Evolutionary conservation across 371 early-diverging fungal species (phyloP).

Genomic region (Dentiscutata heterogama): DNA sequence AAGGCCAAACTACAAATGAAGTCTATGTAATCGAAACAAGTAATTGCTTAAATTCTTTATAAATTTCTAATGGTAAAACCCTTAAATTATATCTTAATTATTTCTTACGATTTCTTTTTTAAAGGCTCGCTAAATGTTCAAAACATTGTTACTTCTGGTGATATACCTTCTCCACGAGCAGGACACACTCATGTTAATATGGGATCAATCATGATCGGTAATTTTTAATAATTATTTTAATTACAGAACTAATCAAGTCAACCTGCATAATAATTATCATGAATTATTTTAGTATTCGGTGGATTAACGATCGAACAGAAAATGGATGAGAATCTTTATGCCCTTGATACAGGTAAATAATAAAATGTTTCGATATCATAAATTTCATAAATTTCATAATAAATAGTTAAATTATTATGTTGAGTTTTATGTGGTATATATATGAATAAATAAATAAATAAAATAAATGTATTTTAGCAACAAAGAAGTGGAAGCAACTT

Average conservation of each 20-base stretch:
- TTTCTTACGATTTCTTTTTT: too few relatives aligned
- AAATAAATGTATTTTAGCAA: too few relatives aligned
- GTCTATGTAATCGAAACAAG: slow-evolving; percentile 30
- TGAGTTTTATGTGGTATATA: too few relatives aligned
- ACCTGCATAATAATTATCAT: background rate
- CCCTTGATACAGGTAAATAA: slow-evolving; percentile 37
- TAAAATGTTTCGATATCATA: background rate
- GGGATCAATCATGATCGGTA: slow-evolving; percentile 40
- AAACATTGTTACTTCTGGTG: slow-evolving; percentile 34
- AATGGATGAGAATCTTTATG: slow-evolving; percentile 38
- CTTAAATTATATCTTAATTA: background rate
- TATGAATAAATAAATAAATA: background rate
- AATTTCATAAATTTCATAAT: background rate
- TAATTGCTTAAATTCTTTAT: slow-evolving; percentile 21
- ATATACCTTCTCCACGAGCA: slow-evolving; percentile 42
- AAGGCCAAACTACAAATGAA: slow-evolving; percentile 30
- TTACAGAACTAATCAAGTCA: background rate
- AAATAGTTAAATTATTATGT: background rate
- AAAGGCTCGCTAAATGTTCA: slow-evolving; percentile 42
- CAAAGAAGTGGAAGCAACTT: slow-evolving; percentile 61
- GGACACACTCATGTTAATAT: slow-evolving; percentile 43
- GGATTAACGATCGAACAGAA: slow-evolving; percentile 31
- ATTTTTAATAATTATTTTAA: background rate
- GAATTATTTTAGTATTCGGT: slow-evolving; percentile 32
- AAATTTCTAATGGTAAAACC: background rate